These are phyloP conservation scores for Pichia sp. DNA, from an alignment of 1,139 yeast genomes.

Conservation along the genomic window DNA sequence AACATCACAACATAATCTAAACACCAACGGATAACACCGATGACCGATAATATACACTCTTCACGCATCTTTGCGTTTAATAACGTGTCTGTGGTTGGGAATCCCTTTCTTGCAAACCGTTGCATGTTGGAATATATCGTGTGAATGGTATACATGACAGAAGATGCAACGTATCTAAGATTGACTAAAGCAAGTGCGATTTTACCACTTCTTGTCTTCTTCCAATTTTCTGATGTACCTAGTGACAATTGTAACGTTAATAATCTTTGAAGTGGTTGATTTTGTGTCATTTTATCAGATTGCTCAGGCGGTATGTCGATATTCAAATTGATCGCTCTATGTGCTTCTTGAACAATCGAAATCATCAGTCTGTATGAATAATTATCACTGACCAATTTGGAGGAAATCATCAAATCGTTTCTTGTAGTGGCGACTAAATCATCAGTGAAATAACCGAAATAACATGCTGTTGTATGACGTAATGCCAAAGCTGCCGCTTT, in stretches of 20 bases:
- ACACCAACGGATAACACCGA: constrained; percentile 80
- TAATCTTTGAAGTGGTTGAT: constrained; percentile 70
- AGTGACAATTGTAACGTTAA: constrained; percentile 63
- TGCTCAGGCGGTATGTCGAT: constrained; percentile 66
- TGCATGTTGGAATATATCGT: constrained; percentile 58
- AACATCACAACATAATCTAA: constrained; percentile 65
- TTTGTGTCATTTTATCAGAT: constrained; percentile 67
- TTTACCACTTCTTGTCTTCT: constrained; percentile 48
- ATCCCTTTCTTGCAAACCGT: constrained; percentile 36
- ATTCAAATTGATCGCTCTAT: constrained; percentile 66
- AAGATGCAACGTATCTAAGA: constrained; percentile 68
- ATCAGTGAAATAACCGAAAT: constrained; percentile 60
- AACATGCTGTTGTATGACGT: constrained; percentile 67
- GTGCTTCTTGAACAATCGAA: constrained; percentile 59
- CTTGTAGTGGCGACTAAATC: constrained; percentile 61
- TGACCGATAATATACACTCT: constrained; percentile 55
- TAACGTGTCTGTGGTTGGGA: constrained; percentile 40
- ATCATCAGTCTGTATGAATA: constrained; percentile 41
- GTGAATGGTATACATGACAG: constrained; percentile 69
- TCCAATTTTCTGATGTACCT: constrained; percentile 54
- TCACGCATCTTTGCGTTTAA: constrained; percentile 57
- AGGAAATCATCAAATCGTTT: constrained; percentile 39
- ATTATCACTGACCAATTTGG: constrained; percentile 27
- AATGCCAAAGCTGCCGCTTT: constrained; percentile 63
- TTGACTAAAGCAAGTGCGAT: constrained; percentile 71